Evolutionary conservation across 768 basidiomycete species (phyloP).

Genomic region (Antrodiella citrinella): DNA sequence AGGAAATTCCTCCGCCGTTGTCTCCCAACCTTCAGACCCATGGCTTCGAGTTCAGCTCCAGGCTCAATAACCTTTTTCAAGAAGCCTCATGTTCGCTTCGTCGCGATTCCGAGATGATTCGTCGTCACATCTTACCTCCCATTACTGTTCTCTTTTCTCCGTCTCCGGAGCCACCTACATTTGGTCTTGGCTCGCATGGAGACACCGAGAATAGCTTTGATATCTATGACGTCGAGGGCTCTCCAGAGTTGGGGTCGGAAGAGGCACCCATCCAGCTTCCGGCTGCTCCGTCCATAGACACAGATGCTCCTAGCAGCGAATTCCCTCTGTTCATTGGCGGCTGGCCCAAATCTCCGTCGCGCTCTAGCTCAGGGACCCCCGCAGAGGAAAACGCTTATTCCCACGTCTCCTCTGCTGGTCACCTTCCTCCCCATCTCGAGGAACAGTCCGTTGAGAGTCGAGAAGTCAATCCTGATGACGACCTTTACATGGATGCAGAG

Average conservation of each 20-base stretch:
- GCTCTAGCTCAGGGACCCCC: too few species aligned
- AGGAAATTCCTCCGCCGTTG: constrained; percentile 15
- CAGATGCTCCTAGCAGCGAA: too few species aligned
- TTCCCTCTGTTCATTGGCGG: too few species aligned
- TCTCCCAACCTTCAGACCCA: constrained; percentile 1
- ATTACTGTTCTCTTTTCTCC: background rate
- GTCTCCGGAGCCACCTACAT: background rate
- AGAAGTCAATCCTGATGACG: too few species aligned
- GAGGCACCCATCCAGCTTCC: constrained; percentile 20
- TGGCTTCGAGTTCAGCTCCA: constrained; percentile 1
- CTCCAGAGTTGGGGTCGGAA: constrained; percentile 30
- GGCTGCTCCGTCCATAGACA: too few species aligned
- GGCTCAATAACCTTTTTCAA: background rate
- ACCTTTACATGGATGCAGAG: too few species aligned
- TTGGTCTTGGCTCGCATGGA: background rate
- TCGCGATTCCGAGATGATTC: background rate
- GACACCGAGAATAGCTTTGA: background rate
- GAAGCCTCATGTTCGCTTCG: background rate
- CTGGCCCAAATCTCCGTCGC: background rate
- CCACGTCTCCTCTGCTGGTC: too few species aligned
- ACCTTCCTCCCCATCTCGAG: too few species aligned
- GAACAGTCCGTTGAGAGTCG: too few species aligned
- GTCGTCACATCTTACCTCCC: background rate
- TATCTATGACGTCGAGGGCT: background rate
- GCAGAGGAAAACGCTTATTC: too few species aligned